Base-by-base conservation (phyloP, 768 basidiomycete species). In the Termitomyces sp. region DNA sequence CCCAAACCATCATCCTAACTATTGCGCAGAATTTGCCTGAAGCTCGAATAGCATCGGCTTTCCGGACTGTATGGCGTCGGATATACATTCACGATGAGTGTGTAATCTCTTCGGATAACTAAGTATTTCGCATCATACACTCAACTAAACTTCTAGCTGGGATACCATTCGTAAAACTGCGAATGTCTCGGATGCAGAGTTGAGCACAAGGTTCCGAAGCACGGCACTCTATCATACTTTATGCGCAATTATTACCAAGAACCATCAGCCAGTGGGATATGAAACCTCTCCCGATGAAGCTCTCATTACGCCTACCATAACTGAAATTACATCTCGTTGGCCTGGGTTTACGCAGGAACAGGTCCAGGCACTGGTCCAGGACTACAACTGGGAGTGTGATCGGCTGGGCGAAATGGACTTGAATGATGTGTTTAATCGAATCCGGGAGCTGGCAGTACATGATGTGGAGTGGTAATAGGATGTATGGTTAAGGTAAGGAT, bases 41-140 rank as follows among this genome's bases (percentile, higher is more conserved):
- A 56, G 81, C 81, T 33, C 78, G 94, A 48, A 80, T 79, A 67
- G 65, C 79, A 42, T 83, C 88, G 26, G 86, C 91, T 4, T 81
- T 90, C 64, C 78, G 85, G 46, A 84, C 83, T 33, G 78, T 91
- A 15, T 98, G 95, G 95, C 81, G 95, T 37, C 78, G 95, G 31
- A 81, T 96, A 46, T 96, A 90, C 66, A 78, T 89, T 51, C 87
- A 91, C 50, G 94, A 98, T 67, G 83, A 97, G 94, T 96, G 69
- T 58, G 87, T 77, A 49, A 58, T 52, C 46, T 43, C 11, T 19
- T 55, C 28, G 1, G 9, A n/a, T 8, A 46, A 3, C 15, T 40
- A 40, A 14, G 19, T 8, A 41, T 12, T 28, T 47, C 5, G 35
- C 9, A 33, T 47, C 4, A 3, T 37, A 1, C 7, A 19, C 33